Conservation (phyloP, 306 rosid genomes). For the Malus domestica region DNA sequence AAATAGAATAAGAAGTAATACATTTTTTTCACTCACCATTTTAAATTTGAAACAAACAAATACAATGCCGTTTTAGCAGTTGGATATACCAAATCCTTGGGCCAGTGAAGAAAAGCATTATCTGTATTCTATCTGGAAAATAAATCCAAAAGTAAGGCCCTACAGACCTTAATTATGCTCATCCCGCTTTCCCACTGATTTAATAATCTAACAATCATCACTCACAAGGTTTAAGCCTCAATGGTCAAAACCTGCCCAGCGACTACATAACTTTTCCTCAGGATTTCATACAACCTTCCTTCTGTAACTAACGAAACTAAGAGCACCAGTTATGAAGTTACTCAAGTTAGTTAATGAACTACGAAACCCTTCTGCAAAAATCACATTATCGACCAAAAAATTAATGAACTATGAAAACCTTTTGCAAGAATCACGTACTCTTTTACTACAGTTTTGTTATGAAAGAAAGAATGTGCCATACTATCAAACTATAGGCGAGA, state of each 20-base stretch:
- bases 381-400: neutral
- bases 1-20: slow-evolving; percentile 1
- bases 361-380: neutral
- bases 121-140: neutral
- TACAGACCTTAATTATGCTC: neutral
- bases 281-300: neutral
- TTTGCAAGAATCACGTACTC: neutral
- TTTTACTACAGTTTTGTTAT: no score
- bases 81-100: neutral
- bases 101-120: neutral
- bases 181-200: neutral
- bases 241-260: neutral
- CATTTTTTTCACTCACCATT: slow-evolving; percentile 7
- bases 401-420: neutral
- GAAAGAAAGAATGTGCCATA: neutral
- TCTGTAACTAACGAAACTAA: slow-evolving; percentile 1
- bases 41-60: neutral
- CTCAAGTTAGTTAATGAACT: neutral
- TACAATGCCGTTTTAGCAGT: slow-evolving; percentile 2
- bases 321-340: neutral
- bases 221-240: neutral
- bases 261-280: neutral
- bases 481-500: neutral
- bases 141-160: neutral
- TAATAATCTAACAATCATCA: neutral